Evolutionary conservation across 331 rosid genomes (phyloP).

Genomic region (Acacia pycnantha): DNA sequence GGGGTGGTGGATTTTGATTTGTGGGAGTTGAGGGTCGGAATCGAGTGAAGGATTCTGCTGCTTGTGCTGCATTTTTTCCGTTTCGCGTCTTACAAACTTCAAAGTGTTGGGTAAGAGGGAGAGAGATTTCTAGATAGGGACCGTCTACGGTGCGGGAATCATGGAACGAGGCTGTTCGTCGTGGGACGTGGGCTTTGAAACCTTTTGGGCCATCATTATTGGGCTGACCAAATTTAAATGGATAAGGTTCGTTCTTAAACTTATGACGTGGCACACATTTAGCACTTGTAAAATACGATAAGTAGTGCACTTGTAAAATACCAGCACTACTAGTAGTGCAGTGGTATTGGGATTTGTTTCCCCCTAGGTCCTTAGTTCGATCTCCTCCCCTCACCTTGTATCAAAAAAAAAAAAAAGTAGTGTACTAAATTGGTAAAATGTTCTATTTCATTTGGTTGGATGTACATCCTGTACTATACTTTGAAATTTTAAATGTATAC

Average conservation of each 20-base stretch:
- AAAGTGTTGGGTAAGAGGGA: neutral
- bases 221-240: neutral
- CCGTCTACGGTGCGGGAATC: neutral
- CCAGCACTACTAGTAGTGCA: too few relatives aligned
- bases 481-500: too few relatives aligned
- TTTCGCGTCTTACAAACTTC: neutral
- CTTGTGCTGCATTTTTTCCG: constrained; percentile 52
- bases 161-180: neutral
- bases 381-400: too few relatives aligned
- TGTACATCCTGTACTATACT: too few relatives aligned
- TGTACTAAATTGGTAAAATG: neutral
- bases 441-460: neutral
- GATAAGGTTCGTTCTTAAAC: neutral
- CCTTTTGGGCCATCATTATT: neutral
- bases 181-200: neutral
- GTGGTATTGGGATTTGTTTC: too few relatives aligned
- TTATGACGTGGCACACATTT: neutral
- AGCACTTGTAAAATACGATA: neutral
- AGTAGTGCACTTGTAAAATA: too few relatives aligned
- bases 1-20: constrained; percentile 88
- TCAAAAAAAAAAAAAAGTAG: too few relatives aligned
- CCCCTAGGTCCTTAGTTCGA: too few relatives aligned
- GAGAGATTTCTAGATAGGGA: constrained; percentile 25
- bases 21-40: constrained; percentile 81
- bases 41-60: constrained; percentile 44